A percentile compares a stretch with the other conserved stretches of the same genome.
phyloP scores from a whole-genome alignment of 331 rosid species.

The Malus hybrid region DNA sequence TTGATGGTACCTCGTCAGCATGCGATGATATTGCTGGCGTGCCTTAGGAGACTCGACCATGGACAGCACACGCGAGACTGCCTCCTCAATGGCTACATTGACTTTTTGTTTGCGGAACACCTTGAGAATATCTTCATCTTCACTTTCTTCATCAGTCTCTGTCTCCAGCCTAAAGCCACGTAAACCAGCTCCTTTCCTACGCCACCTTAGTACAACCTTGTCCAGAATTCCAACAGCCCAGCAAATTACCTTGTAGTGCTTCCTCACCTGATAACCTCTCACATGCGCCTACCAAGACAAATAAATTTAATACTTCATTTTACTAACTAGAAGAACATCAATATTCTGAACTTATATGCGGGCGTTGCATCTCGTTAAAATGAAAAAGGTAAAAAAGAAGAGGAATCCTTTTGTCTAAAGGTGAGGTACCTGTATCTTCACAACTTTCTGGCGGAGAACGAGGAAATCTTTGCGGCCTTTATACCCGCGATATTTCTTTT shows the following conservation, averaged over 20 bases:
- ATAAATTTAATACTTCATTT: not conserved
- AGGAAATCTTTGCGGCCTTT: constrained; percentile 78
- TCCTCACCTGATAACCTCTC: constrained; percentile 84
- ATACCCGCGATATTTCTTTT: constrained; percentile 88
- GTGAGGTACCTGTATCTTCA: constrained; percentile 74
- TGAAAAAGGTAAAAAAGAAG: not conserved
- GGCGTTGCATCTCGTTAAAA: not conserved
- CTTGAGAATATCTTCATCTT: constrained; percentile 82
- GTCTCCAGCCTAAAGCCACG: constrained; percentile 47
- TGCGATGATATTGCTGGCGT: constrained; percentile 80
- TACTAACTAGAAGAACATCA: not conserved
- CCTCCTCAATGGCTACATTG: constrained; percentile 52
- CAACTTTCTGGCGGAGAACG: constrained; percentile 72
- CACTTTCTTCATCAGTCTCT: constrained; percentile 25
- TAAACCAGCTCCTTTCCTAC: constrained; percentile 76
- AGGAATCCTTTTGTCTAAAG: not conserved
- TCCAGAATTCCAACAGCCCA: constrained; percentile 91
- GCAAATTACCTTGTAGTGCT: constrained; percentile 62
- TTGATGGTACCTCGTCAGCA: constrained; percentile 58
- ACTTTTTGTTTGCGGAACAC: constrained; percentile 80
- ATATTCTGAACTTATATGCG: not conserved
- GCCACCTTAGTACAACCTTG: constrained; percentile 88
- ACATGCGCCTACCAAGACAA: constrained; percentile 70
- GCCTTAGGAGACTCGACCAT: constrained; percentile 67
- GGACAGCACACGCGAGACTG: constrained; percentile 67